Conservation (phyloP, 805 yeast genomes). For the Candida methanosorbosa region DNA sequence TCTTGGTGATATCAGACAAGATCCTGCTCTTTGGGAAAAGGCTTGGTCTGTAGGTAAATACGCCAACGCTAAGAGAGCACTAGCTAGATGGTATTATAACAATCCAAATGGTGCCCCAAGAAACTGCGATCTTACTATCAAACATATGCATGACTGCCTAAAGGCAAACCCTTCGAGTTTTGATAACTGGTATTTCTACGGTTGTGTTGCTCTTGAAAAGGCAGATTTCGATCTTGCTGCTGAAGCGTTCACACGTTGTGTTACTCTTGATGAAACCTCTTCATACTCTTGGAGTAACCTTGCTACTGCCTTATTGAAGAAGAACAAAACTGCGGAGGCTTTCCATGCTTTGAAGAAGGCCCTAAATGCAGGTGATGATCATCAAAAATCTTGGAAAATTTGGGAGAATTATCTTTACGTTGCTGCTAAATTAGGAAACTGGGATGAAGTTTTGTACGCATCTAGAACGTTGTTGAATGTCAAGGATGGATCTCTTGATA, state of each 20-base stretch:
- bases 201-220: slow-evolving; percentile 78
- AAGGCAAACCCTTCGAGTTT: slow-evolving; percentile 62
- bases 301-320: slow-evolving; percentile 65
- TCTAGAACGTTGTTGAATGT: slow-evolving; percentile 52
- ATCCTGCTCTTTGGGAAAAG: slow-evolving; percentile 68
- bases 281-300: slow-evolving; percentile 88
- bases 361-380: slow-evolving; percentile 53
- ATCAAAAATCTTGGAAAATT: slow-evolving; percentile 74
- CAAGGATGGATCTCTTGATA: slow-evolving; percentile 60
- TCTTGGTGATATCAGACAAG: slow-evolving; percentile 75
- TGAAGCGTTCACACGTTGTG: slow-evolving; percentile 88
- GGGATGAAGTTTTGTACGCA: slow-evolving; percentile 83
- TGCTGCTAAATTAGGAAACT: slow-evolving; percentile 73
- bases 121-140: slow-evolving; percentile 45
- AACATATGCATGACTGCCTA: slow-evolving; percentile 68
- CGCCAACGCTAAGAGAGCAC: slow-evolving; percentile 76
- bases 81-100: slow-evolving; percentile 62
- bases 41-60: slow-evolving; percentile 86
- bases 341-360: slow-evolving; percentile 81
- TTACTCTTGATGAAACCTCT: slow-evolving; percentile 72
- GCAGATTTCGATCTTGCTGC: slow-evolving; percentile 69
- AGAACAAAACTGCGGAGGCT: slow-evolving; percentile 66
- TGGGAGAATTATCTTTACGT: slow-evolving; percentile 84
- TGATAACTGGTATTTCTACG: slow-evolving; percentile 88
- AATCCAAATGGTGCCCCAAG: slow-evolving; percentile 56